Evolutionary conservation across 805 yeast genomes (phyloP).

Genomic region (Diddensiella santjacobensis): DNA sequence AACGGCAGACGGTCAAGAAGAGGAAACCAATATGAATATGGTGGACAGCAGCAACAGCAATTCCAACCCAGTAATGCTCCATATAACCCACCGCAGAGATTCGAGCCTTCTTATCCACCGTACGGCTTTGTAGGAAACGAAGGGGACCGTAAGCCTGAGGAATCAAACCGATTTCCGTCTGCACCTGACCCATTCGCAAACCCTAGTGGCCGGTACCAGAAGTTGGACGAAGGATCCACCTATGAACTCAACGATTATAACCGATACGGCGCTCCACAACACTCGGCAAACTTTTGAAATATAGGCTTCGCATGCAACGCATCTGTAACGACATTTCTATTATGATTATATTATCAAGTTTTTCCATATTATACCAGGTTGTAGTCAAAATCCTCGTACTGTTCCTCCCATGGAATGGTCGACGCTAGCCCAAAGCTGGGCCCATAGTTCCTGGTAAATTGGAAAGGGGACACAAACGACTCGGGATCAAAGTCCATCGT

Average conservation of each 20-base stretch:
- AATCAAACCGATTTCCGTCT: neutral
- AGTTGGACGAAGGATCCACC: constrained; percentile 1
- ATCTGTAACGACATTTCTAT: neutral
- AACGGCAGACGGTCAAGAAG: constrained; percentile 4
- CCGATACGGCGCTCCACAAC: neutral
- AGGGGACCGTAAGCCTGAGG: constrained; percentile 17
- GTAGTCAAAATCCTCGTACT: neutral
- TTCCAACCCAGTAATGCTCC: constrained; percentile 10
- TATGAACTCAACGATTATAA: constrained; percentile 4
- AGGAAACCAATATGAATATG: constrained; percentile 1
- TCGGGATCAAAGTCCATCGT: constrained; percentile 5
- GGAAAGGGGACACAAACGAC: constrained; percentile 6
- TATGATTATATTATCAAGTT: neutral
- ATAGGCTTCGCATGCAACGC: no score
- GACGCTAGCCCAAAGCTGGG: constrained; percentile 2
- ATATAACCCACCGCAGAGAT: constrained; percentile 6
- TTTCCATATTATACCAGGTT: neutral
- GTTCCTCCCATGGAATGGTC: neutral
- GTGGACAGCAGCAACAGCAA: constrained; percentile 7
- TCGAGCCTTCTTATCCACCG: constrained; percentile 11
- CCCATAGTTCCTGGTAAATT: constrained; percentile 3
- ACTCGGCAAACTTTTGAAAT: neutral
- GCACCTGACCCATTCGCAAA: constrained; percentile 1
- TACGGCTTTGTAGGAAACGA: constrained; percentile 19
- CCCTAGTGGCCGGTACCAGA: constrained; percentile 1